These are phyloP conservation scores for Trypanosoma congolense DNA, from an alignment of 208 protist species.

Conservation along the genomic window DNA sequence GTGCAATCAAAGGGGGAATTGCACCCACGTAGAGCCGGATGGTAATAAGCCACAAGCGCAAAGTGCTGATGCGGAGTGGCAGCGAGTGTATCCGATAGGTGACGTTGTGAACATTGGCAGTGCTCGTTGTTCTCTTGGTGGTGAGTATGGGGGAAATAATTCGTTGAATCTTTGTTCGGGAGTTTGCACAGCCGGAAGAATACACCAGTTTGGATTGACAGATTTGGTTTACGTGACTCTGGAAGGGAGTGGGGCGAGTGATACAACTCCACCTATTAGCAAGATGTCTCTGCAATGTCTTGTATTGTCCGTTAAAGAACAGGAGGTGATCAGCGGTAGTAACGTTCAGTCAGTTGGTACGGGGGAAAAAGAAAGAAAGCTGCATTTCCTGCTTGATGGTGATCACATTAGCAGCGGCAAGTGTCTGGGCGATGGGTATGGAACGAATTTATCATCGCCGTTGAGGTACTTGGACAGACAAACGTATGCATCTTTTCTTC, in stretches of 20 bases:
- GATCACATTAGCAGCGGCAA: conserved; percentile 19
- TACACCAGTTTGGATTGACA: conserved; percentile 60
- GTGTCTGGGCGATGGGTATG: conserved; percentile 23
- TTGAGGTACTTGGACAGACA: not conserved
- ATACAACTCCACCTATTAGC: conserved; percentile 6
- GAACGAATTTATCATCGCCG: conserved; percentile 44
- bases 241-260: conserved; percentile 23
- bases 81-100: too few species aligned
- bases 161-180: too few species aligned
- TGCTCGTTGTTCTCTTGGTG: too few species aligned
- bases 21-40: too few species aligned
- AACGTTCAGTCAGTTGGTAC: conserved; percentile 11
- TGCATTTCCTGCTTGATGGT: conserved; percentile 61
- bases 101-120: too few species aligned
- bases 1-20: too few species aligned
- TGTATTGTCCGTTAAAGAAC: conserved; percentile 48
- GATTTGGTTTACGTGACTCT: conserved; percentile 80
- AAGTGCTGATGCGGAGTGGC: too few species aligned
- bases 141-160: too few species aligned
- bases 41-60: too few species aligned
- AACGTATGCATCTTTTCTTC: conserved; percentile 62
- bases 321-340: too few species aligned
- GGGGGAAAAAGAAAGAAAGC: conserved; percentile 22
- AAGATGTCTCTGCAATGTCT: conserved; percentile 66
- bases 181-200: conserved; percentile 59